phyloP scores from a whole-genome alignment of 306 rosid genomes.

The Mimosa pudica region DNA sequence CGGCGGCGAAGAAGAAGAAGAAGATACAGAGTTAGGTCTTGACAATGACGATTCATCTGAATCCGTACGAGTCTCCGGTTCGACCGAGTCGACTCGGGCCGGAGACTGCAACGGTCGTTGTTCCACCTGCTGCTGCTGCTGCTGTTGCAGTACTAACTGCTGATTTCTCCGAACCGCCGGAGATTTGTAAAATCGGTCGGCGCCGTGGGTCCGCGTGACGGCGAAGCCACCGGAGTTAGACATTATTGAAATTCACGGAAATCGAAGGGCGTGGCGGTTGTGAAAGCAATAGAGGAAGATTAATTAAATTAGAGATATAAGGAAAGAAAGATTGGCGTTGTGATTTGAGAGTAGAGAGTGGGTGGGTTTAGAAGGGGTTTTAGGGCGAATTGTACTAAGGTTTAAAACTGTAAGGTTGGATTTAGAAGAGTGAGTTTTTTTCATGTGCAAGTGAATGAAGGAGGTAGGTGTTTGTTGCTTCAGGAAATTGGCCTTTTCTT shows the following conservation, averaged over 20 bases:
- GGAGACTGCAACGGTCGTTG: slow-evolving; percentile 23
- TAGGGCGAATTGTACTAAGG: background rate
- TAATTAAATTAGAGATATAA: background rate
- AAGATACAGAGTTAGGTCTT: slow-evolving; percentile 34
- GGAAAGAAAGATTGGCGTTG: background rate
- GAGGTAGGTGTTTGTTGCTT: background rate
- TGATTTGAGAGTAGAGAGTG: background rate
- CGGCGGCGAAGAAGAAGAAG: slow-evolving; percentile 39
- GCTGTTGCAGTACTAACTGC: slow-evolving; percentile 23
- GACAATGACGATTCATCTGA: slow-evolving; percentile 39
- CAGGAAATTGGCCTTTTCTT: background rate
- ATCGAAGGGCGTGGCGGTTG: slow-evolving; percentile 5
- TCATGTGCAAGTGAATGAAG: background rate
- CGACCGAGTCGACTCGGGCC: slow-evolving; percentile 21
- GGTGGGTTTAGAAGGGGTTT: slow-evolving; percentile 40
- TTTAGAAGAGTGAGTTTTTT: slow-evolving; percentile 16
- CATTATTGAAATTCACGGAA: slow-evolving; percentile 33
- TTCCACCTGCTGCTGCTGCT: slow-evolving; percentile 31
- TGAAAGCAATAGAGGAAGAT: background rate
- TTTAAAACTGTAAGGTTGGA: background rate
- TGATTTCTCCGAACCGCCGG: slow-evolving; percentile 30
- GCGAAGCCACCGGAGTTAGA: slow-evolving; percentile 39
- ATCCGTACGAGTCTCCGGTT: slow-evolving; percentile 8
- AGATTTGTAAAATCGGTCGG: slow-evolving; percentile 36
- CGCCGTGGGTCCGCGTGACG: slow-evolving; percentile 27